A percentile compares a stretch with the other conserved stretches of the same genome.
phyloP scores from a whole-genome alignment of 2,329 filamentous ascomycete species.

The Pezicula neosporulosa region DNA sequence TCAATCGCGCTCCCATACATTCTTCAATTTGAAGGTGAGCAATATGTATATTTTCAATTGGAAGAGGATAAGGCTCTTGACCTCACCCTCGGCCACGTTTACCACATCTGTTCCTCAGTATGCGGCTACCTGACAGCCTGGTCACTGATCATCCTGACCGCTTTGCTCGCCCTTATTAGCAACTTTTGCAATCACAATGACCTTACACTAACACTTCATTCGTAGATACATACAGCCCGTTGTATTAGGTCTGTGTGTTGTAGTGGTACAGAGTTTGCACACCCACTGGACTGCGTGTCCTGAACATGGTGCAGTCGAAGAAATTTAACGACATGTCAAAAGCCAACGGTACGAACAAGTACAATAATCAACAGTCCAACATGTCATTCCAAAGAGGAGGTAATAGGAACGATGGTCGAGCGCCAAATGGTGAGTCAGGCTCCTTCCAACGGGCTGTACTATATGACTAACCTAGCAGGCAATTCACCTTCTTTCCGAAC shows the following conservation, averaged over 20 bases:
- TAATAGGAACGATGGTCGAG: constrained; percentile 40
- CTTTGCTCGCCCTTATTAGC: too few relatives aligned
- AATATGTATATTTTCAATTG: neutral
- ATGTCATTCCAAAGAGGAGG: constrained; percentile 59
- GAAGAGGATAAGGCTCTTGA: too few relatives aligned
- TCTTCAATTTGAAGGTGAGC: neutral
- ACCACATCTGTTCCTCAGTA: too few relatives aligned
- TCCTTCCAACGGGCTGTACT: neutral
- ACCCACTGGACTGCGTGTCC: neutral
- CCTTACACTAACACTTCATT: neutral
- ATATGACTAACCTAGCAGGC: constrained; percentile 44
- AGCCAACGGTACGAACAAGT: constrained; percentile 42
- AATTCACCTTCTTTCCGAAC: constrained; percentile 72
- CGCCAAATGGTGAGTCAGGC: constrained; percentile 51
- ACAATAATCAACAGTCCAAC: constrained; percentile 40
- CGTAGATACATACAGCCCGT: neutral
- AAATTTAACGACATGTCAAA: constrained; percentile 27
- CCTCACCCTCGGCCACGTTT: too few relatives aligned
- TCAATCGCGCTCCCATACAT: constrained; percentile 1
- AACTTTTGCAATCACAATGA: too few relatives aligned
- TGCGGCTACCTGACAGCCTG: too few relatives aligned
- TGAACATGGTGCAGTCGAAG: constrained; percentile 60
- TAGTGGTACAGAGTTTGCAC: neutral
- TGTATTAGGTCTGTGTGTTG: neutral
- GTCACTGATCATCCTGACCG: too few relatives aligned